Percentiles rank a stretch among this genome's conserved stretches.
Conservation (phyloP, 331 rosid species). For the Dryas integrifolia region DNA sequence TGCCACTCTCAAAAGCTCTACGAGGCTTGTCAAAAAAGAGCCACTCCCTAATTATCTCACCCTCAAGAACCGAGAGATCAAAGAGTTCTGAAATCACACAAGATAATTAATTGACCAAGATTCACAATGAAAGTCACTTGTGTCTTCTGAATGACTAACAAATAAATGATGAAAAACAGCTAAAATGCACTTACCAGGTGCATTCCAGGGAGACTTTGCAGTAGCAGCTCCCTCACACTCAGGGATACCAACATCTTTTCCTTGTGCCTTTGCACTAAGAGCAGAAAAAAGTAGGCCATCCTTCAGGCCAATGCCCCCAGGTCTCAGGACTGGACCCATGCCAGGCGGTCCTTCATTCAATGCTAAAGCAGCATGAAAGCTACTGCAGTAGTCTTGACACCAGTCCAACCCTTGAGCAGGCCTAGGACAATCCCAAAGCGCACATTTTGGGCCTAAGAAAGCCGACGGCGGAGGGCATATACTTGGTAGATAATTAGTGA, state of each 20-base stretch:
- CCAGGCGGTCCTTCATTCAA: conserved; percentile 99
- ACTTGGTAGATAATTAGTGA: conserved; percentile 76
- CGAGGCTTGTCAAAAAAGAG: conserved; percentile 99
- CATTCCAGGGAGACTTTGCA: conserved; percentile 99
- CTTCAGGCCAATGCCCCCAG: conserved; percentile 96
- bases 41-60: conserved; percentile 96
- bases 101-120: conserved; percentile 15
- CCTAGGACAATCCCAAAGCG: conserved; percentile 99
- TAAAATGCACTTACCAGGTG: conserved; percentile 66
- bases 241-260: conserved; percentile 96
- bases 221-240: conserved; percentile 99
- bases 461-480: conserved; percentile 96
- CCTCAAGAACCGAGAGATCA: conserved; percentile 87
- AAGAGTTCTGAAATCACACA: conserved; percentile 68
- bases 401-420: conserved; percentile 94
- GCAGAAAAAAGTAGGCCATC: conserved; percentile 87
- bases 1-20: conserved; percentile 98
- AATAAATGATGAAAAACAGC: neutral
- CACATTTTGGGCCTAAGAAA: conserved; percentile 95
- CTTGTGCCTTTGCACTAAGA: conserved; percentile 86
- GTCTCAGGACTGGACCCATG: conserved; percentile 91
- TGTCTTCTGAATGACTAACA: neutral
- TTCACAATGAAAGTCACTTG: neutral
- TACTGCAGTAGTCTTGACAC: conserved; percentile 92
- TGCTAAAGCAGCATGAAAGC: conserved; percentile 89